Evolutionary conservation across 495 filamentous ascomycete species (phyloP).

Genomic region (Friedmanniomyces simplex): DNA sequence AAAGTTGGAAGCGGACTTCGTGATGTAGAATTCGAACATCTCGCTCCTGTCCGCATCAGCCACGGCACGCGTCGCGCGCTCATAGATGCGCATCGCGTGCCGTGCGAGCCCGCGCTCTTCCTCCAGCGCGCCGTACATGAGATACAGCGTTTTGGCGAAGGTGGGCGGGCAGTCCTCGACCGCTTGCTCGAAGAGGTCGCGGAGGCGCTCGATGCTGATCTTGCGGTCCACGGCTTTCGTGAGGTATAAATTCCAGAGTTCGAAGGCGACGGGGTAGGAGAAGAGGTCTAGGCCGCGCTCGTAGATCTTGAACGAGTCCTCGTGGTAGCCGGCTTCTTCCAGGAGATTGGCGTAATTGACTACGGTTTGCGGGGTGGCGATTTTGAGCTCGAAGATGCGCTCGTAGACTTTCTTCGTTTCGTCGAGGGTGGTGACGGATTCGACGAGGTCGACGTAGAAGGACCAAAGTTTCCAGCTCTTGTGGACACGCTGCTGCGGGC

Average conservation of each 20-base stretch:
- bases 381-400: slow-evolving; percentile 93
- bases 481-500: slow-evolving; percentile 91
- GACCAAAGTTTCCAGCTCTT: slow-evolving; percentile 99
- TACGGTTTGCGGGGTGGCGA: slow-evolving; percentile 95
- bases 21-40: slow-evolving; percentile 99
- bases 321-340: slow-evolving; percentile 91
- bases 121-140: slow-evolving; percentile 97
- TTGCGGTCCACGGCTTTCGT: slow-evolving; percentile 95
- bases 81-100: slow-evolving; percentile 98
- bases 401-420: slow-evolving; percentile 94
- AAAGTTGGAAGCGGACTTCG: slow-evolving; percentile 97
- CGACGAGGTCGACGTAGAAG: slow-evolving; percentile 97
- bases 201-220: slow-evolving; percentile 84
- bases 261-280: slow-evolving; percentile 94
- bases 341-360: slow-evolving; percentile 97
- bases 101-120: slow-evolving; percentile 93
- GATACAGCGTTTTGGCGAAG: slow-evolving; percentile 88
- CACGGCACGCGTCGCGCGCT: slow-evolving; percentile 90
- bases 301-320: slow-evolving; percentile 97
- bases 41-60: slow-evolving; percentile 90
- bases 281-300: slow-evolving; percentile 95
- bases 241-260: slow-evolving; percentile 96
- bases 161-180: slow-evolving; percentile 90
- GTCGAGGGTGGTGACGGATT: slow-evolving; percentile 82
- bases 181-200: slow-evolving; percentile 95